Conservation (phyloP, 352 stramenopile genomes). For the Globisporangium solare region DNA sequence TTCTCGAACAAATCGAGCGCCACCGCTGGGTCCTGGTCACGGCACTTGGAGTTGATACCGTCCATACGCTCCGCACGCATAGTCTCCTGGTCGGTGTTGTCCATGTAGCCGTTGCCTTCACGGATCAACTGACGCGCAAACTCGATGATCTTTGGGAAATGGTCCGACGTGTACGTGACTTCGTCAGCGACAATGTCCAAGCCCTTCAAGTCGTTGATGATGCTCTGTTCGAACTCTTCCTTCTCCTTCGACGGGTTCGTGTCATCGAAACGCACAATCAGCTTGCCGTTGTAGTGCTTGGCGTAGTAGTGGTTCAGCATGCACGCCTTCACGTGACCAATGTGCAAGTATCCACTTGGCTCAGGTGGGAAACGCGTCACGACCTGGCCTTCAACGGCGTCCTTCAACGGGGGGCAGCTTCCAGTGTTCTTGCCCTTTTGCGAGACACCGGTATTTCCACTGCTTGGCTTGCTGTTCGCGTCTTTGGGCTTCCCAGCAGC, state of each 20-base stretch:
- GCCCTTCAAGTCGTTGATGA: conserved; percentile 86
- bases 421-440: conserved; percentile 83
- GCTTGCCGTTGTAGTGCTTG: conserved; percentile 95
- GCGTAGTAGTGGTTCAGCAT: conserved; percentile 99
- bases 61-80: conserved; percentile 97
- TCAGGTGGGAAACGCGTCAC: conserved; percentile 92
- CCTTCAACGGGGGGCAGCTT: conserved; percentile 92
- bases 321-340: conserved; percentile 98
- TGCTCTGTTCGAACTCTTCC: conserved; percentile 98
- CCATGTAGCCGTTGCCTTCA: conserved; percentile 98
- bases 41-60: conserved; percentile 87
- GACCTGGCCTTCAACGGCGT: conserved; percentile 92
- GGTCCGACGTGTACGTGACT: conserved; percentile 98
- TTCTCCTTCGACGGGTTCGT: conserved; percentile 99
- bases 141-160: conserved; percentile 95
- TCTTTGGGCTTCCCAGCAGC: conserved; percentile 8
- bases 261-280: conserved; percentile 99
- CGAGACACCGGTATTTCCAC: neutral
- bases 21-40: conserved; percentile 78
- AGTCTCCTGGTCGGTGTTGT: conserved; percentile 98
- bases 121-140: conserved; percentile 93
- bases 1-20: conserved; percentile 95
- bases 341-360: conserved; percentile 55
- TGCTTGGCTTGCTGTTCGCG: conserved; percentile 18
- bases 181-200: conserved; percentile 78